Conservation (phyloP, 345 rosid species). For the Arabidopsis arenosa region DNA sequence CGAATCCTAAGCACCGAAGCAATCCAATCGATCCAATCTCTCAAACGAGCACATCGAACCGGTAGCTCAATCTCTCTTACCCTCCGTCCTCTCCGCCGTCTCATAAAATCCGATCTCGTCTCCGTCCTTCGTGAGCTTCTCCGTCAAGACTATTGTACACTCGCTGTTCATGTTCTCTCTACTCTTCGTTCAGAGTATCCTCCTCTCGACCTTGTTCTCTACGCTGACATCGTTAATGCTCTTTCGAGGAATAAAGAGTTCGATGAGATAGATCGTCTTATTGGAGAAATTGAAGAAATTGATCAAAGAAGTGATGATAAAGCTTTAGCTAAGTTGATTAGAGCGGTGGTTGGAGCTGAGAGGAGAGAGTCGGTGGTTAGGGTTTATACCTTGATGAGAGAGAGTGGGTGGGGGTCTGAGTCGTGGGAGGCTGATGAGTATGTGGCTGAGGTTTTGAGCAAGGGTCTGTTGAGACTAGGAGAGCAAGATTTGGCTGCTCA, state of each 20-base stretch:
- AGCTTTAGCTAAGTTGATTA: slow-evolving; percentile 59
- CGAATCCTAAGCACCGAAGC: slow-evolving; percentile 85
- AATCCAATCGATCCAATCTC: slow-evolving; percentile 86
- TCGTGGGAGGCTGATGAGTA: slow-evolving; percentile 68
- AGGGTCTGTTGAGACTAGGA: slow-evolving; percentile 68
- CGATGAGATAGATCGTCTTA: slow-evolving; percentile 64
- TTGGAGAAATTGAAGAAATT: slow-evolving; percentile 56
- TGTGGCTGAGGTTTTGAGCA: slow-evolving; percentile 58
- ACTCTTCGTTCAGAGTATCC: slow-evolving; percentile 67
- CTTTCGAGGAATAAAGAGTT: slow-evolving; percentile 55
- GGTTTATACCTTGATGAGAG: slow-evolving; percentile 70
- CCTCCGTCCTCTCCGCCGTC: slow-evolving; percentile 75
- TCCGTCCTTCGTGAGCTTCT: slow-evolving; percentile 80
- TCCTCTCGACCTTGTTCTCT: slow-evolving; percentile 54
- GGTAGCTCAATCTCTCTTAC: slow-evolving; percentile 36
- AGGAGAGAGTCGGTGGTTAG: slow-evolving; percentile 75
- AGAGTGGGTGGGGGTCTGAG: slow-evolving; percentile 62
- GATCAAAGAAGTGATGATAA: slow-evolving; percentile 47
- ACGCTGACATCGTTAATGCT: slow-evolving; percentile 65
- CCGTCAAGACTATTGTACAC: slow-evolving; percentile 70
- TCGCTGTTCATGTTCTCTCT: slow-evolving; percentile 78
- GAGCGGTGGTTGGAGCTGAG: slow-evolving; percentile 61
- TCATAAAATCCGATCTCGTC: slow-evolving; percentile 69
- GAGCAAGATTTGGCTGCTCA: slow-evolving; percentile 60
- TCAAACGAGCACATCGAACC: slow-evolving; percentile 63